Base-by-base conservation (phyloP, 2,329 filamentous ascomycete species). In the Taxawa tesnikishii region DNA sequence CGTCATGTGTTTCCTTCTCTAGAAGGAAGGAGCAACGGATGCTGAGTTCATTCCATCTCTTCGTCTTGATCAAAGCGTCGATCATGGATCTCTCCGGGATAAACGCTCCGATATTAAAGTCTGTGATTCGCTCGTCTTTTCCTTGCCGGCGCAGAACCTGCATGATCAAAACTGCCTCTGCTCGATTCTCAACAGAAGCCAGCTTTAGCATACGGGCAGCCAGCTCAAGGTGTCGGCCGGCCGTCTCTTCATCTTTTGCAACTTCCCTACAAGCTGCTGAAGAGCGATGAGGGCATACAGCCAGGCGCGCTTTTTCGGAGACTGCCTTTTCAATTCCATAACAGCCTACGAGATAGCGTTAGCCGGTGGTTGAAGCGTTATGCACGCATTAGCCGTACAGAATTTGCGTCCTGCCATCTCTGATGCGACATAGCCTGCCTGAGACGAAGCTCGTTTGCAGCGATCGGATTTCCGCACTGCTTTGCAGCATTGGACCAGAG, bases 401-500 rank as follows among this genome's bases (percentile, higher is more conserved):
- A 26, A 32, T 53, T 50, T 6, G 44, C 49, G 37, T 55, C 52
- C 18, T 41, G 40, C 21, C 45, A 29, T 21, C 52, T 40, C 26
- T 48, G 44, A 30, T 53, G 47, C 8, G 42, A 29, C 5, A 54
- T 40, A 4, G 51, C 50, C 15, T 43, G 37, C 3, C 43, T 38
- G 36, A 51, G 52, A 13, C 52, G 48, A 3, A 48, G 30, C 8
- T 47, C 39, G 15, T 42, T 41, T n/a, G 30, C 24, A 36, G 39
- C 33, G 10, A 40, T 41, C 23, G 29, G 18, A 18, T 32, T 37
- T 15, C 34, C 34, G 5, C 39, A 26, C 0, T 42, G 34, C 32
- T 50, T 52, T 26, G 43, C 40, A 2, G 50, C 50, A 27, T 39
- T 43, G 3, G 50, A 43, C 50, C 50, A 55, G 2, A 55, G 37